Conservation (phyloP, 371 early-diverging fungal species). For the Sporodiniella umbellata region DNA sequence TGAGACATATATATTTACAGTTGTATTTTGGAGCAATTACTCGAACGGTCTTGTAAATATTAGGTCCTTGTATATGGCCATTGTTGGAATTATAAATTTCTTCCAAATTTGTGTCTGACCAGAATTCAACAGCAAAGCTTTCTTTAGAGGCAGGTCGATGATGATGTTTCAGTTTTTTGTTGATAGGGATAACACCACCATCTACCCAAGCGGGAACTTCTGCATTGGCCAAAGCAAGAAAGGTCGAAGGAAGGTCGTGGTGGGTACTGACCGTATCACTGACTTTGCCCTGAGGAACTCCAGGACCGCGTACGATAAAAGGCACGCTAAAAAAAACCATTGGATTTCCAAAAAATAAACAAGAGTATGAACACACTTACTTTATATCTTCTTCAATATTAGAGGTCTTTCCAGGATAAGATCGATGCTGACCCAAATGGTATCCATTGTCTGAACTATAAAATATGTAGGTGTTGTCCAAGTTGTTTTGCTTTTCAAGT, state of each 20-base stretch:
- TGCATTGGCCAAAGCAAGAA: constrained; percentile 52
- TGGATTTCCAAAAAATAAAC: neutral
- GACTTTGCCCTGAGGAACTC: constrained; percentile 43
- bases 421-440: constrained; percentile 63
- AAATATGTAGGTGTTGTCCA: constrained; percentile 64
- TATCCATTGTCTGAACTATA: constrained; percentile 71
- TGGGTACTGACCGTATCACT: constrained; percentile 52
- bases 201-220: constrained; percentile 49
- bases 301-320: constrained; percentile 63
- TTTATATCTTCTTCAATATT: constrained; percentile 65
- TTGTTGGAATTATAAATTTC: neutral
- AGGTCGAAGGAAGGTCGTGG: constrained; percentile 60
- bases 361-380: too few species aligned
- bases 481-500: constrained; percentile 48
- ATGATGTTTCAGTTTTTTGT: constrained; percentile 28
- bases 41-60: constrained; percentile 61
- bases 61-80: constrained; percentile 13
- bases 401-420: constrained; percentile 56
- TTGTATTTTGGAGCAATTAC: constrained; percentile 52
- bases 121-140: constrained; percentile 62
- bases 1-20: constrained; percentile 27
- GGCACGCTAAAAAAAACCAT: constrained; percentile 39
- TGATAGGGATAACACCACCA: constrained; percentile 54
- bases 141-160: constrained; percentile 46
- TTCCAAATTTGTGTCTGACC: constrained; percentile 32